Percentiles rank a stretch among this genome's conserved stretches.
phyloP scores from a whole-genome alignment of 768 basidiomycete species.

The Sarcomyxa edulis region DNA sequence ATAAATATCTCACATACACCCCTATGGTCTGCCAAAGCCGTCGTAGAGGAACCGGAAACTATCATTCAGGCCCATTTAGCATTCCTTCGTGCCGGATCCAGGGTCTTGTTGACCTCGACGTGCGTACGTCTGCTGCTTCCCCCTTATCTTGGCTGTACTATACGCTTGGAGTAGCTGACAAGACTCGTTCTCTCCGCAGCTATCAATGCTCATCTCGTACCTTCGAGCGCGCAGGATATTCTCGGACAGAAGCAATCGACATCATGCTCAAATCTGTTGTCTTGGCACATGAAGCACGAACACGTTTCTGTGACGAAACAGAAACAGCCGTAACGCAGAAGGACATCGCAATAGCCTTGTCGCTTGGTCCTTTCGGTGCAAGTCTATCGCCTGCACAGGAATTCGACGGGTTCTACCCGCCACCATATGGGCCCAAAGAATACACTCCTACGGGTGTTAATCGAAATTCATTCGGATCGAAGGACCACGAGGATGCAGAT shows the following conservation, averaged over 20 bases:
- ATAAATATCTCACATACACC: slow-evolving; percentile 45
- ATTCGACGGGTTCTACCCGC: slow-evolving; percentile 71
- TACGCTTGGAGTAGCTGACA: background rate
- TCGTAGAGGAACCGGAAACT: slow-evolving; percentile 44
- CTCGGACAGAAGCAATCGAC: slow-evolving; percentile 30
- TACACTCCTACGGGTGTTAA: slow-evolving; percentile 29
- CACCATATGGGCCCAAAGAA: slow-evolving; percentile 61
- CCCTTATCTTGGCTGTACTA: background rate
- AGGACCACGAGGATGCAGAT: slow-evolving; percentile 14
- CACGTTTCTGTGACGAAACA: slow-evolving; percentile 23
- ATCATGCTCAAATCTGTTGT: slow-evolving; percentile 50
- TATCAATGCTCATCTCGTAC: slow-evolving; percentile 62
- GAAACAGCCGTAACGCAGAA: slow-evolving; percentile 3
- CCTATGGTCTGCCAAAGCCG: slow-evolving; percentile 69
- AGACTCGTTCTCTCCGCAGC: too few relatives aligned
- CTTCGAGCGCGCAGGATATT: slow-evolving; percentile 47
- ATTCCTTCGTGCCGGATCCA: slow-evolving; percentile 63
- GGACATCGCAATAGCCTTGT: slow-evolving; percentile 52
- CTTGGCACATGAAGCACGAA: slow-evolving; percentile 44
- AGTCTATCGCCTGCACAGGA: slow-evolving; percentile 63
- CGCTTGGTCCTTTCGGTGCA: slow-evolving; percentile 72
- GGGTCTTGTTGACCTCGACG: slow-evolving; percentile 68
- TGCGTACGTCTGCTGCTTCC: slow-evolving; percentile 19
- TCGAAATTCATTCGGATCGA: slow-evolving; percentile 33
- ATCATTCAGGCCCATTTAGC: slow-evolving; percentile 56